These are phyloP conservation scores for Schizophyllum amplum DNA, from an alignment of 1,284 basidiomycete genomes.

Conservation along the genomic window DNA sequence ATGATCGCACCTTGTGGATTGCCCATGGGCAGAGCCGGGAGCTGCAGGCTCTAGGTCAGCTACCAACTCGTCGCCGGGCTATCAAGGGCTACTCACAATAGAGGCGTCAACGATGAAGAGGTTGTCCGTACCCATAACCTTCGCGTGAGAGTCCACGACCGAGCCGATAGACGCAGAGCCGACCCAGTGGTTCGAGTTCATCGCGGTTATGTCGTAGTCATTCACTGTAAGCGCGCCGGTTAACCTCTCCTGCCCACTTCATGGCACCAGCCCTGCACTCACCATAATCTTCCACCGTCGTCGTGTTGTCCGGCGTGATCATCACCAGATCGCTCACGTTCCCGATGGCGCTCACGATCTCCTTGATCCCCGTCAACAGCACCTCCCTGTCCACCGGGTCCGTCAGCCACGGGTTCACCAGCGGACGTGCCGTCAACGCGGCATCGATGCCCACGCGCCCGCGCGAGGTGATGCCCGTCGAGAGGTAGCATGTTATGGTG, in stretches of 20 bases:
- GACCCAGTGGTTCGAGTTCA: conserved; percentile 56
- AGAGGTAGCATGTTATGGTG: conserved; percentile 54
- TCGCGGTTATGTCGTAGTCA: conserved; percentile 8
- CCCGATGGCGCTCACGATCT: conserved; percentile 32
- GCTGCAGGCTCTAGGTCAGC: background rate
- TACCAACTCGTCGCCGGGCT: too few relatives aligned
- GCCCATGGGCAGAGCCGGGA: conserved; percentile 11
- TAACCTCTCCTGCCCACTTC: too few relatives aligned
- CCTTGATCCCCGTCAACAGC: conserved; percentile 40
- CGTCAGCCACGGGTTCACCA: conserved; percentile 50
- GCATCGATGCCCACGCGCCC: conserved; percentile 55
- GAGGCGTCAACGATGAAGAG: conserved; percentile 36
- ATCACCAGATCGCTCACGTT: conserved; percentile 41
- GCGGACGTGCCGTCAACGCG: conserved; percentile 35
- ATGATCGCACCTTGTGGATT: conserved; percentile 10
- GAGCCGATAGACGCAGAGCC: conserved; percentile 44
- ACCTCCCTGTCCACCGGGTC: conserved; percentile 47
- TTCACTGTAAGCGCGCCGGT: too few relatives aligned
- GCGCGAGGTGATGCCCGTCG: conserved; percentile 50
- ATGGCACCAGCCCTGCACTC: background rate
- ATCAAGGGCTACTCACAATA: conserved; percentile 16
- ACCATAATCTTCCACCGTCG: conserved; percentile 45
- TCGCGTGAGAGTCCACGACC: conserved; percentile 51
- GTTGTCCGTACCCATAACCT: conserved; percentile 52
- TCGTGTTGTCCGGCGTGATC: conserved; percentile 52